Base-by-base conservation (phyloP, 2,329 filamentous ascomycete species). In the Ophiostoma ulmi region DNA sequence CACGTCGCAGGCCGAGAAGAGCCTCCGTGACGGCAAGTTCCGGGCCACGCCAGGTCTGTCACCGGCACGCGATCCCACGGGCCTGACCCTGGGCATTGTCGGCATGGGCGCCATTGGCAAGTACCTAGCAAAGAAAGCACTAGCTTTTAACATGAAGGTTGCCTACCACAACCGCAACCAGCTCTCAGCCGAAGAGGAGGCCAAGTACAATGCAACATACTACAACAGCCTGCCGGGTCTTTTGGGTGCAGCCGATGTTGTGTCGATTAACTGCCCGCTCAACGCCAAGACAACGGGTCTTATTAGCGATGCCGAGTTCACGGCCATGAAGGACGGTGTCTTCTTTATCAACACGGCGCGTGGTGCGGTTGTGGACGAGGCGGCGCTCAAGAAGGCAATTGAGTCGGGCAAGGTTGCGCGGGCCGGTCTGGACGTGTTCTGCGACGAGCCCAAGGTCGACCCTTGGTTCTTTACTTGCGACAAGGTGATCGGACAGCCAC, bases 401-500 rank as follows among this genome's bases (percentile, higher is more conserved):
- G 82, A 86, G 41, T 81, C 80, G 2, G 84, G 85, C 13, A 85
- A 85, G 71, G 82, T 88, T 10, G 83, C 81, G 72, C 83, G 83
- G 2, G 84, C 81, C 0, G 86, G 86, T 0, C 75, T 88, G 41
- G 86, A 88, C 72, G 86, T 88, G 11, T 88, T 83, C 70, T 85
- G 88, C 75, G 74, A 79, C 68, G 86, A 88, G 77, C 89, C 89
- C 0, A 80, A 83, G 73, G 80, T 91, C 5, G 86, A 91, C 74
- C 85, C 86, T 1, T 85, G 85, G 0, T 79, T 91, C 20, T 70
- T 90, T 1, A 79, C 79, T 67, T 90, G 89, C 74, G 84, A 84
- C 5, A 82, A 86, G 73, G 87, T 88, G 0, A 80, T 90, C 70
- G 79, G 91, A 22, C 78, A 91, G 63, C 89, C 89, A 48, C 89